A percentile compares a stretch with the other conserved stretches of the same genome.
These are phyloP conservation scores for Rhazya stricta DNA, from an alignment of 257 asterid species.

Conservation along the genomic window DNA sequence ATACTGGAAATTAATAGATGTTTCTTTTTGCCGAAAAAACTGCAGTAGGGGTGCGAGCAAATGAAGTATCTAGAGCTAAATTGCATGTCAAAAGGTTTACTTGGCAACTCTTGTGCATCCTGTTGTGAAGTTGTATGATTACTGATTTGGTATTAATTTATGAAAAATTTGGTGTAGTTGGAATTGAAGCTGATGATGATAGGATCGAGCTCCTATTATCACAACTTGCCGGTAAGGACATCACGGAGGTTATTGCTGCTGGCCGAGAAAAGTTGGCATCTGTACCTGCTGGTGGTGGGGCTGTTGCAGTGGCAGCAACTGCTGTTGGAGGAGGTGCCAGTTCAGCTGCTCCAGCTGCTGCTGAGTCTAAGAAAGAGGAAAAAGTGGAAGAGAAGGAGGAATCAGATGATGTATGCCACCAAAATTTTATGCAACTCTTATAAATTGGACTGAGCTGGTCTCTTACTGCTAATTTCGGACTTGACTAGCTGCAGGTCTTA, in stretches of 20 bases:
- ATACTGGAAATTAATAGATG: background rate
- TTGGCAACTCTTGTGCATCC: background rate
- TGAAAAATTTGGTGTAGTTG: slow-evolving; percentile 12
- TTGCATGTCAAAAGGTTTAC: background rate
- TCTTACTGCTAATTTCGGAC: background rate
- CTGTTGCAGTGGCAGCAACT: slow-evolving; percentile 5
- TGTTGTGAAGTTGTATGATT: background rate
- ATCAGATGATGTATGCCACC: slow-evolving; percentile 16
- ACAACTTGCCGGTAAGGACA: slow-evolving; percentile 26
- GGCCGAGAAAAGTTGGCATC: slow-evolving; percentile 29
- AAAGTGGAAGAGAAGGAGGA: slow-evolving; percentile 26
- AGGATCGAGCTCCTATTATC: slow-evolving; percentile 24
- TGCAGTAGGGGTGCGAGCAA: background rate
- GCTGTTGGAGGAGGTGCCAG: slow-evolving; percentile 18
- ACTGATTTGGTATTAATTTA: background rate
- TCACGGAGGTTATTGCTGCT: slow-evolving; percentile 26
- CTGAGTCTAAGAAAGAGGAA: slow-evolving; percentile 15
- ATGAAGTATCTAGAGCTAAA: background rate
- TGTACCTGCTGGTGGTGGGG: slow-evolving; percentile 29
- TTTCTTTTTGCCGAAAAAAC: background rate
- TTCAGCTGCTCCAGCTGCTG: slow-evolving; percentile 13
- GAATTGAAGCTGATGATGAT: slow-evolving; percentile 24
- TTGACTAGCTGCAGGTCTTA: too few relatives aligned
- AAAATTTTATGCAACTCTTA: background rate
- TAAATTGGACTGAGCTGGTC: too few relatives aligned